A percentile compares a stretch with the other conserved stretches of the same genome.
Conservation (phyloP, 768 basidiomycete genomes). For the Mycena epipterygia region DNA sequence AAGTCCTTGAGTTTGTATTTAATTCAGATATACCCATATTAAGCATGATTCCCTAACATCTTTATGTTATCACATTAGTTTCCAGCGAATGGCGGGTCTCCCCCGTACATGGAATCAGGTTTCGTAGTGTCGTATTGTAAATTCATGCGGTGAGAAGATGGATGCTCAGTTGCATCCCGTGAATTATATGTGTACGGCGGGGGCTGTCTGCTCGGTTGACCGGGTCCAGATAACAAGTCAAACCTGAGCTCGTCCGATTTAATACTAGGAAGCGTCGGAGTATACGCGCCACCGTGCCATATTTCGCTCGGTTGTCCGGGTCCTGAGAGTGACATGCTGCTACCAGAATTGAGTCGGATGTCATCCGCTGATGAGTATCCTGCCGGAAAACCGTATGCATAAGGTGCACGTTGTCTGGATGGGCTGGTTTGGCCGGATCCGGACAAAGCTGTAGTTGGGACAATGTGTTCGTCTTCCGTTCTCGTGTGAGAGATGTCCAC, state of each 20-base stretch:
- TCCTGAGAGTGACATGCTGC: slow-evolving; percentile 1
- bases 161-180: not conserved
- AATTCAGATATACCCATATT: slow-evolving; percentile 16
- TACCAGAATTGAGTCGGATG: not conserved
- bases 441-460: not conserved
- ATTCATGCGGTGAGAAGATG: not conserved
- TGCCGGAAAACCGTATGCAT: slow-evolving; percentile 19
- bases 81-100: too few relatives aligned
- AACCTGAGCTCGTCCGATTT: slow-evolving; percentile 14
- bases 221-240: slow-evolving; percentile 27
- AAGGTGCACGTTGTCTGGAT: slow-evolving; percentile 22
- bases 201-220: slow-evolving; percentile 23
- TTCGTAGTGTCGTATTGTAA: not conserved
- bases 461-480: not conserved
- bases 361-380: slow-evolving; percentile 15
- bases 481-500: not conserved
- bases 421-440: slow-evolving; percentile 20
- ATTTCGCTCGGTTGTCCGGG: slow-evolving; percentile 26
- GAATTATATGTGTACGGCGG: slow-evolving; percentile 8
- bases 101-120: not conserved
- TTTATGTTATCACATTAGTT: not conserved
- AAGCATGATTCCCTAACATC: slow-evolving; percentile 24
- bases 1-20: slow-evolving; percentile 1
- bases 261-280: not conserved
- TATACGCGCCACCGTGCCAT: slow-evolving; percentile 12